These are phyloP conservation scores for Dipteronia sinensis DNA, from an alignment of 345 rosid genomes.

Conservation along the genomic window DNA sequence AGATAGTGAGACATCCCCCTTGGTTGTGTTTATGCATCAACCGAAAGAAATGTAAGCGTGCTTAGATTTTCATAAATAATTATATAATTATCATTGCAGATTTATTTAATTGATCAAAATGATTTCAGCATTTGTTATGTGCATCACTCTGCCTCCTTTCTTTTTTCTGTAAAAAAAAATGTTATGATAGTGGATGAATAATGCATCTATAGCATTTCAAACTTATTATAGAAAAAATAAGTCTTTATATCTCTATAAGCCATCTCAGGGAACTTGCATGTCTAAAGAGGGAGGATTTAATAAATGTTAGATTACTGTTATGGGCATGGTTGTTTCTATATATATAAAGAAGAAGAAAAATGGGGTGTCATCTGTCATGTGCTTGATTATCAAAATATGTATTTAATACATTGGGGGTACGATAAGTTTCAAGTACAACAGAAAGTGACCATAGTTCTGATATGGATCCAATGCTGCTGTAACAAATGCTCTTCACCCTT, in stretches of 20 bases:
- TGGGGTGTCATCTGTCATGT: neutral
- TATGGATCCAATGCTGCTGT: neutral
- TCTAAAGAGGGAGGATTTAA: neutral
- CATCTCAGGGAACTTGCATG: neutral
- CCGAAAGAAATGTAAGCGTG: conserved; percentile 44
- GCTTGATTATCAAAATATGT: neutral
- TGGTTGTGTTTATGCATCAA: conserved; percentile 54
- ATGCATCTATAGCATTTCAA: neutral
- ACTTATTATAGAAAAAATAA: neutral
- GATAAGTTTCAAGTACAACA: neutral
- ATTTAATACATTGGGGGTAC: neutral
- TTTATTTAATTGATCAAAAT: neutral
- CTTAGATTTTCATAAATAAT: conserved; percentile 1
- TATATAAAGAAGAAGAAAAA: too few relatives aligned
- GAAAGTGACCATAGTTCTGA: neutral
- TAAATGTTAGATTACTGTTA: neutral
- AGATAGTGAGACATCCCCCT: conserved; percentile 37
- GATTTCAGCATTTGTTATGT: neutral
- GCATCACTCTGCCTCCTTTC: neutral
- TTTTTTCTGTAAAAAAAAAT: neutral
- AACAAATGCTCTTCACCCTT: neutral
- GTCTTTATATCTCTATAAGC: conserved; percentile 5
- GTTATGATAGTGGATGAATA: neutral
- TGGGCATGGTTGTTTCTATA: too few relatives aligned
- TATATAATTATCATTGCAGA: conserved; percentile 7